phyloP scores from a whole-genome alignment of 176 grass and related monocot species.

The Thinopyrum elongatum region DNA sequence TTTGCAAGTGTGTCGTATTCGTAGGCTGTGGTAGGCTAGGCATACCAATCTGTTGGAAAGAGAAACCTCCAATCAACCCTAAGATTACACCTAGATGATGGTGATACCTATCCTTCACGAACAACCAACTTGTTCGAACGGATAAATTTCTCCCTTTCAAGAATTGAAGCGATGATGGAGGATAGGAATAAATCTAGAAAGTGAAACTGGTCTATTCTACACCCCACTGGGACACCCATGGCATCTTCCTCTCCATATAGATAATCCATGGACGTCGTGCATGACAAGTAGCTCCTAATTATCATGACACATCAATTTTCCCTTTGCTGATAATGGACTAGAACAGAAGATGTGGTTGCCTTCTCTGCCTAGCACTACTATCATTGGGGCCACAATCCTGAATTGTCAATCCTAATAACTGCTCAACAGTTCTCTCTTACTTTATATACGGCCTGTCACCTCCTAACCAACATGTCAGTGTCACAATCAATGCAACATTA shows the following conservation, averaged over 20 bases:
- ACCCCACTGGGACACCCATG: slow-evolving; percentile 15
- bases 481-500: slow-evolving; percentile 28
- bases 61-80: slow-evolving; percentile 32
- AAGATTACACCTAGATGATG: slow-evolving; percentile 20
- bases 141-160: slow-evolving; percentile 27
- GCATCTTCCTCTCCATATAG: slow-evolving; percentile 33
- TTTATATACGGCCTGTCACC: slow-evolving; percentile 13
- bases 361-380: slow-evolving; percentile 18
- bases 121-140: slow-evolving; percentile 28
- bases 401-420: slow-evolving; percentile 30
- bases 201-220: slow-evolving; percentile 31
- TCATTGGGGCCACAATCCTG: slow-evolving; percentile 31
- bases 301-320: slow-evolving; percentile 20
- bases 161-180: slow-evolving; percentile 36
- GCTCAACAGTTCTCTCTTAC: slow-evolving; percentile 27
- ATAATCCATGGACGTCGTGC: slow-evolving; percentile 30
- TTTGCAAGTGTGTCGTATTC: neutral
- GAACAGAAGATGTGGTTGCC: slow-evolving; percentile 23
- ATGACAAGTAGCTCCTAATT: slow-evolving; percentile 46
- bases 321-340: slow-evolving; percentile 19
- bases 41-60: slow-evolving; percentile 20
- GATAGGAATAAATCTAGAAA: slow-evolving; percentile 42
- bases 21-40: slow-evolving; percentile 20
- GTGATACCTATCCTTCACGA: slow-evolving; percentile 17
- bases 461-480: slow-evolving; percentile 9